Percentiles rank a stretch among this genome's conserved stretches.
phyloP scores from a whole-genome alignment of 371 early-diverging fungal genomes.

The Mortierella sp. region DNA sequence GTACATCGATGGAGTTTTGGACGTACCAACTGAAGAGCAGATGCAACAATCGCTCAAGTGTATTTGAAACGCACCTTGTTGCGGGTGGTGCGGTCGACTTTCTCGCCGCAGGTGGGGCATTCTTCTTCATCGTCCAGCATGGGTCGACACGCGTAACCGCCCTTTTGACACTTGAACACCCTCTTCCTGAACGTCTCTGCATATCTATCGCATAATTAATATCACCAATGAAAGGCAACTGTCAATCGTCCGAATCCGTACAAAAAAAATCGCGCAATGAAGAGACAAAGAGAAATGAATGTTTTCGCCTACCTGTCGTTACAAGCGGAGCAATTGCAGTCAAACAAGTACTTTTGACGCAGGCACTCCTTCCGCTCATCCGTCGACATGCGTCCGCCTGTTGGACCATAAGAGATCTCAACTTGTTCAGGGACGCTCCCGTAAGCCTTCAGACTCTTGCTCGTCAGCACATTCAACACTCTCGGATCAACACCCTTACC shows the following conservation, averaged over 20 bases:
- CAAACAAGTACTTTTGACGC: conserved; percentile 30
- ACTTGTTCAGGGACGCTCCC: conserved; percentile 28
- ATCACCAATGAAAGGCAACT: neutral
- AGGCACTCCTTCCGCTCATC: conserved; percentile 33
- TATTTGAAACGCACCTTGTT: conserved; percentile 17
- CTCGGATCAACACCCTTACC: conserved; percentile 30
- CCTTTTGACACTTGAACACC: conserved; percentile 44
- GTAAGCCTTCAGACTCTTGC: conserved; percentile 24
- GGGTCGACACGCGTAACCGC: conserved; percentile 30
- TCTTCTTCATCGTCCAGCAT: conserved; percentile 29
- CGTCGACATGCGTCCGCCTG: conserved; percentile 43
- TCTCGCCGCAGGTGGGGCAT: conserved; percentile 38
- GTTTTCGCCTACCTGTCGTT: conserved; percentile 33
- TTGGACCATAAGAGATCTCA: conserved; percentile 54
- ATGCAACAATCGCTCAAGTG: neutral
- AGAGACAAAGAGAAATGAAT: neutral
- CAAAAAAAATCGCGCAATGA: too few species aligned
- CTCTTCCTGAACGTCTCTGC: conserved; percentile 39
- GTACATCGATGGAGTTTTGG: neutral
- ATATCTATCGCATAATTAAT: conserved; percentile 21
- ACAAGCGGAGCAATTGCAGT: conserved; percentile 55
- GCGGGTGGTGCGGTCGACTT: conserved; percentile 23
- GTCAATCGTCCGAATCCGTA: neutral
- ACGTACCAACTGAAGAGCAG: neutral
- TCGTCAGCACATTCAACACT: conserved; percentile 40